Conservation (phyloP, 1,139 yeast genomes). For the Arxiozyma slooffiae region DNA sequence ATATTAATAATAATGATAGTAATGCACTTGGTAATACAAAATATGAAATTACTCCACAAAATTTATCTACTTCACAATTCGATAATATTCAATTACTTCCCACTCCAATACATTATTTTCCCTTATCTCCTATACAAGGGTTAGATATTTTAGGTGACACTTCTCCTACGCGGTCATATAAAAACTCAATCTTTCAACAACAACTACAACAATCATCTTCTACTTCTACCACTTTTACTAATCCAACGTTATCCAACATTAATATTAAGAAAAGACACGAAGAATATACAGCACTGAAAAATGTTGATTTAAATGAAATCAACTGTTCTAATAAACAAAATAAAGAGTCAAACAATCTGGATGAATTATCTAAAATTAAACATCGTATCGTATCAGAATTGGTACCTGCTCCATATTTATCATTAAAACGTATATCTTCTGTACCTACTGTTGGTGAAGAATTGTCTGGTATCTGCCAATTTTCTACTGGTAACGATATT, state of each 20-base stretch:
- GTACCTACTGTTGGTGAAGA: slow-evolving; percentile 20
- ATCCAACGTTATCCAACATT: neutral
- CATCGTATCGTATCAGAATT: slow-evolving; percentile 24
- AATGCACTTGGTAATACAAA: neutral
- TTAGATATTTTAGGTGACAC: neutral
- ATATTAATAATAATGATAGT: neutral
- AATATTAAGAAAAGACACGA: slow-evolving; percentile 3
- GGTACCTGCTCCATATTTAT: slow-evolving; percentile 13
- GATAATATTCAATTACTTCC: slow-evolving; percentile 22
- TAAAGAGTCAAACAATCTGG: slow-evolving; percentile 5
- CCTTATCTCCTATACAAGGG: slow-evolving; percentile 15
- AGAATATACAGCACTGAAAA: neutral
- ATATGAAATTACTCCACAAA: slow-evolving; percentile 7
- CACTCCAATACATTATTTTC: slow-evolving; percentile 27
- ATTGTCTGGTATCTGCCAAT: neutral
- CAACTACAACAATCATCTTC: neutral
- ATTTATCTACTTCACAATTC: slow-evolving; percentile 12
- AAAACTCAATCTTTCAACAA: neutral
- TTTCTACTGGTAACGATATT: neutral
- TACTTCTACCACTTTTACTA: neutral
- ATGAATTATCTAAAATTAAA: slow-evolving; percentile 8
- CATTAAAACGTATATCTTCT: slow-evolving; percentile 20
- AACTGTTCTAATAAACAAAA: neutral
- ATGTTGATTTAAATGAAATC: neutral
- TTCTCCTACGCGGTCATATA: neutral